Evolutionary conservation across 257 asterid species (phyloP).

Genomic region (Solanum gandarillasii): DNA sequence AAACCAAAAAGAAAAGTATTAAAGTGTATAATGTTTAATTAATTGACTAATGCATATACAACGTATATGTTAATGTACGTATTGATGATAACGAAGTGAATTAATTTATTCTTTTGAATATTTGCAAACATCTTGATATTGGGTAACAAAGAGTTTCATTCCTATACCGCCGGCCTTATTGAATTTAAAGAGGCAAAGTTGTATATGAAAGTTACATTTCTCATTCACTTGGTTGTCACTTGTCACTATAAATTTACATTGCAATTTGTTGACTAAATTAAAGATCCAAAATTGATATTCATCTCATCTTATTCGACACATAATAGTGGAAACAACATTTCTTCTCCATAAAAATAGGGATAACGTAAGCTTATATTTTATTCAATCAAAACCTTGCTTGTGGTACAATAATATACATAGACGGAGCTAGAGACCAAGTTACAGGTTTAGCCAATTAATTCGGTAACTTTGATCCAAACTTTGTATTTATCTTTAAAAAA

Average conservation of each 20-base stretch:
- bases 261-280: background rate
- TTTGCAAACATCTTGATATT: background rate
- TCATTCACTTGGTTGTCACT: background rate
- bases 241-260: background rate
- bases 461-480: background rate
- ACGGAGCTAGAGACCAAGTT: background rate
- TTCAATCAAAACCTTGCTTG: background rate
- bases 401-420: background rate
- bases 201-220: background rate
- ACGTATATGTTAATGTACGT: background rate
- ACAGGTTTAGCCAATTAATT: background rate
- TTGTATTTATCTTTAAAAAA: background rate
- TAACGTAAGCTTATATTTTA: background rate
- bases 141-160: background rate
- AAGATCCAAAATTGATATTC: background rate
- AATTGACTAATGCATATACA: background rate
- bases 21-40: background rate
- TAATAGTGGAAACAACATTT: background rate
- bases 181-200: background rate
- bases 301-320: background rate
- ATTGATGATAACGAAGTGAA: background rate
- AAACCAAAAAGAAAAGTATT: too few relatives aligned
- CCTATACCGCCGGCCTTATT: background rate
- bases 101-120: background rate
- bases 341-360: background rate